A percentile compares a stretch with the other conserved stretches of the same genome.
Evolutionary conservation across 768 basidiomycete species (phyloP).

Genomic region (Mycena belliarum): DNA sequence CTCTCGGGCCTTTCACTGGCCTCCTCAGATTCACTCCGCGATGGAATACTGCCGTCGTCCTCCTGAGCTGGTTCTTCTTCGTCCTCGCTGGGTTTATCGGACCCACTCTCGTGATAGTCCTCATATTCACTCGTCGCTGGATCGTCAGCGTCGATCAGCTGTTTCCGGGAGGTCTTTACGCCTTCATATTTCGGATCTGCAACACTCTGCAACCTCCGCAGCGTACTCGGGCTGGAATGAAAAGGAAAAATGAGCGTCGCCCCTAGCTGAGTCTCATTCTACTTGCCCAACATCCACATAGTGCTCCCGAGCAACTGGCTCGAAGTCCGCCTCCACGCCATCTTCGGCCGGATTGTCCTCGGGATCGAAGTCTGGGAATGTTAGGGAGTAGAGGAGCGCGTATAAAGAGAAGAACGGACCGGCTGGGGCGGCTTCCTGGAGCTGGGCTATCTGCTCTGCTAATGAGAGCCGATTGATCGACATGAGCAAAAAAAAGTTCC

Average conservation of each 20-base stretch:
- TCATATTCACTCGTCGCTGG: constrained; percentile 30
- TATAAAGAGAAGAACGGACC: constrained; percentile 42
- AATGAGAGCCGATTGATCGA: constrained; percentile 51
- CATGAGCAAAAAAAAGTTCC: constrained; percentile 12
- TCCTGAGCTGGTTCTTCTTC: neutral
- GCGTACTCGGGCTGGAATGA: constrained; percentile 57
- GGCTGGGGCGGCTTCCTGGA: constrained; percentile 68
- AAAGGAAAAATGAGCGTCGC: neutral
- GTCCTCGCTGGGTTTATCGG: constrained; percentile 12
- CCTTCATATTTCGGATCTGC: constrained; percentile 82
- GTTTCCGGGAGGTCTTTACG: constrained; percentile 59
- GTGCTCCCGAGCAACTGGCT: constrained; percentile 60
- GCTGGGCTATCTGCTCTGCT: constrained; percentile 79
- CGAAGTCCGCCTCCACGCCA: constrained; percentile 39
- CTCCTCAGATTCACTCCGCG: constrained; percentile 25
- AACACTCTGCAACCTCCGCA: constrained; percentile 66
- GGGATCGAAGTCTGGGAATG: constrained; percentile 65
- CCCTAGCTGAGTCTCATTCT: constrained; percentile 2
- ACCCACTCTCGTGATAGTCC: constrained; percentile 18
- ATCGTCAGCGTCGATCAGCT: constrained; percentile 48
- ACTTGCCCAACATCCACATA: constrained; percentile 84
- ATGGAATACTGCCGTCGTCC: constrained; percentile 13
- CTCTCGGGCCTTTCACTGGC: constrained; percentile 21
- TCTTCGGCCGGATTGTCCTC: constrained; percentile 63
- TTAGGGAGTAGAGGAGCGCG: neutral